Percentiles rank a stretch among this genome's conserved stretches.
These are phyloP conservation scores for Monosporascus cannonballus DNA, from an alignment of 2,329 filamentous ascomycete genomes.

Conservation along the genomic window DNA sequence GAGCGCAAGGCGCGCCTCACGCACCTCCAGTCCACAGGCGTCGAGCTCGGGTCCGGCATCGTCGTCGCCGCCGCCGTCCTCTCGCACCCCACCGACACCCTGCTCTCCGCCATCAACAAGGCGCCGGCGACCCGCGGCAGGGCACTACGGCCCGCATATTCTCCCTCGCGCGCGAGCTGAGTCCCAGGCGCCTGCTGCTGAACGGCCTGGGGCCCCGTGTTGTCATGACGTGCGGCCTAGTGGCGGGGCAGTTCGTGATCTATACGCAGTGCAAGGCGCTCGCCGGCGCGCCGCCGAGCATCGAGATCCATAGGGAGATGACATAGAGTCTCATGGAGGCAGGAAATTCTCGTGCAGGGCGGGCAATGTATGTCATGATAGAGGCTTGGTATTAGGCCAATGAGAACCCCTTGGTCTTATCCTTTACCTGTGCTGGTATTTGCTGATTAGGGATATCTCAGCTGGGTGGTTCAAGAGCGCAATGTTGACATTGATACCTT, in stretches of 20 bases:
- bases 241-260: constrained; percentile 49
- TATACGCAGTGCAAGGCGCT: constrained; percentile 49
- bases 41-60: constrained; percentile 82
- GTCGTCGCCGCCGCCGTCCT: constrained; percentile 81
- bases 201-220: constrained; percentile 45
- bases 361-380: too few relatives aligned
- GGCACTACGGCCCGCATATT: constrained; percentile 45
- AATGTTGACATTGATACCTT: too few relatives aligned
- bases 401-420: too few relatives aligned
- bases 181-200: constrained; percentile 39
- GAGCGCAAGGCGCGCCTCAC: constrained; percentile 62
- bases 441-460: too few relatives aligned
- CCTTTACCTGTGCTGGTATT: too few relatives aligned
- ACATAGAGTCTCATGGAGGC: too few relatives aligned
- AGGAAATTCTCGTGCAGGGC: too few relatives aligned
- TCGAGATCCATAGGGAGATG: constrained; percentile 48
- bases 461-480: too few relatives aligned
- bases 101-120: constrained; percentile 51
- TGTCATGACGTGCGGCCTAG: constrained; percentile 47
- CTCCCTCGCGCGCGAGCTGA: constrained; percentile 44
- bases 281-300: constrained; percentile 43
- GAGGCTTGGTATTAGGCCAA: too few relatives aligned
- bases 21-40: constrained; percentile 66
- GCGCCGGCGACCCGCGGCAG: constrained; percentile 42
- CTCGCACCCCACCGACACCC: constrained; percentile 77